Base-by-base conservation (phyloP, 2,329 filamentous ascomycete genomes). In the Fonsecaea nubica region DNA sequence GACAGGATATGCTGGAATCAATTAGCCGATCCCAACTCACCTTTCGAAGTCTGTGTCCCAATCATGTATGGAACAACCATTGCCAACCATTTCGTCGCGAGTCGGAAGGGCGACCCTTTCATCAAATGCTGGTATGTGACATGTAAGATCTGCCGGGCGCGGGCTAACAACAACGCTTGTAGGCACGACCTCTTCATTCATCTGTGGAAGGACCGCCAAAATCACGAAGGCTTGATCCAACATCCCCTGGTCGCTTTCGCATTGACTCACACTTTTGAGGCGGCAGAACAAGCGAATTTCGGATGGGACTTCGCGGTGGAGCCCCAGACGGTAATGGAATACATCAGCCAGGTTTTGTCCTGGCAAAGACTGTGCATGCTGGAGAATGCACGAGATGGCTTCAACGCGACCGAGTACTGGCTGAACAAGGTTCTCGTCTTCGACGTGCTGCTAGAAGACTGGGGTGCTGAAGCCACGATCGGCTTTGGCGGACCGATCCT, bases 1-100 rank as follows among this genome's bases (percentile, higher is more conserved):
- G 81, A 88, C 71, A 72, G 77, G 3, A 73, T 87, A 9, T 89
- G 85, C 85, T 77, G 77, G 56, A 70, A 78, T 58, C 85, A 82
- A 0, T 74, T 88, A 7, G 81, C 75, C 3, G 77, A 86, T 64
- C 76, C 81, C 0, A 68, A 69, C 2, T 85, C 83, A 2, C 80
- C 74, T 0, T 85, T 76, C 68, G 81, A 86, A 57, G 74, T 86
- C 4, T 67, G 68, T 4, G 81, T 79, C 0, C 63, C 64, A 9
- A 73, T 72, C 0, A 74, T 72, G 5, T 73, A 77, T 3, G 76
- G 72, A 5, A 78, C 78, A 33, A 72, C 71, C 54, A 70, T 85
- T 45, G 79, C 79, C 1, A 86, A 86, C 72, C 85, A 85, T 72
- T 85, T 86, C 69, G 76, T 86, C 10, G 75, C 65, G 3, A 75